Evolutionary conservation across 1,284 basidiomycete species (phyloP), one percentile per base, ranked within the genome.

Genomic region (Takashimella tepidaria): DNA sequence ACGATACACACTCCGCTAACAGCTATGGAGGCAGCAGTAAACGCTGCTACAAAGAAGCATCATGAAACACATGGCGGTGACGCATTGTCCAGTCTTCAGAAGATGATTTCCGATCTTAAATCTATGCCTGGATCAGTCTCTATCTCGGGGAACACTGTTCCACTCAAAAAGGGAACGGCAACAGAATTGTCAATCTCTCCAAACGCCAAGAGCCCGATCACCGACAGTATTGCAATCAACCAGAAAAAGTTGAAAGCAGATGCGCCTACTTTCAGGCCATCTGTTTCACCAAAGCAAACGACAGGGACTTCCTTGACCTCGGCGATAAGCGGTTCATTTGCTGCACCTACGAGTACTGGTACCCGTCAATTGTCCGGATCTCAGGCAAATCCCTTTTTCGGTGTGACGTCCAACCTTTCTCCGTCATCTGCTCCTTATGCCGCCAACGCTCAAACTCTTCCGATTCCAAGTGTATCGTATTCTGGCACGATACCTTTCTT

Each of bases 61-160:
- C 51, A 51, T n/a, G 54, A 57, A 24, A 47, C 56, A 13, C 63
- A 63, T 47, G 62, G 63, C 26, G 65, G 62, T 25, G 70, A 70
- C 47, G 69, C 68, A 10, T 54, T 74, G 13, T 58, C 60, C 47
- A 70, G 63, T 52, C 55, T 74, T 11, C 70, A 74, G 54, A 70
- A 70, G 52, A 70, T 74, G 70, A 74, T 74, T 27, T 68, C 69
- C 25, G 71, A 73, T 53, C 63, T 74, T 31, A 74, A 74, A 58
- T 55, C 64, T 3, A 55, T 74, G 12, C 65, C 70, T 40, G 54
- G 50, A 25, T 37, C 31, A 16, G 16, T 16, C 16, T 37, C 31
- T 8, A 8, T 16, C 10, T 37, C 31, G 10, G 10, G 16, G 10
- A 37, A 37, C 31, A 37, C 31, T 16, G 31, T 21, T 24, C 47